Base-by-base conservation (phyloP, 192 early-diverging fungal species). In the Spizellomyces punctatus region DNA sequence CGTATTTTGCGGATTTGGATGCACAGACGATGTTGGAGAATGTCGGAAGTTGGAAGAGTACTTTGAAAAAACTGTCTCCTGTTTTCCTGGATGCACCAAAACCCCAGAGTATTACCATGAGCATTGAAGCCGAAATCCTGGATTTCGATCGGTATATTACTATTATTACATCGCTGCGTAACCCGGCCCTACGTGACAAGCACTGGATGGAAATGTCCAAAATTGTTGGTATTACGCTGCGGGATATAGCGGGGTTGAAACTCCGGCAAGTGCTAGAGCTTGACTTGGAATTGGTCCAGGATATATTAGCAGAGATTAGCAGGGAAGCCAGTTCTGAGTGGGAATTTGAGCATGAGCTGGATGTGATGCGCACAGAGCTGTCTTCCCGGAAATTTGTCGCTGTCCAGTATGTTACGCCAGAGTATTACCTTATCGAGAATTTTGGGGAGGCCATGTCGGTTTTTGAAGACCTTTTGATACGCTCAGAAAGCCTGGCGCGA, bases 271-370 rank as follows among this genome's bases (percentile, higher is more conserved):
- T 81, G 27, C 61, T 82, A 8, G 73, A 74, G 48, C 49, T 82
- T 17, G 81, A 82, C 58, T 52, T 82, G 52, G 81, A 82, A 58
- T 55, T 82, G 58, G 72, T 82, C 6, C 67, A 75, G 19, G 71
- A 77, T 46, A 69, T 82, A 1, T 17, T 82, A 5, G 47, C 63
- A 41, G 81, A 81, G 19, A 81, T 82, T n/a, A 79, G 70, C 47
- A 56, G 67, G 5, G 74, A 82, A 74, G 81, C 81, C 3, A 72
- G 54, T 48, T 22, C 22, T 9, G 81, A 77, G 44, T 55, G 64
- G 36, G 57, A 55, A n/a, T 43, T 77, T 46, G 81, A 82, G 59
- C 62, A 49, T 5, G 14, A 54, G 44, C 54, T 82, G 5, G 78
- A 82, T 14, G 58, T 45, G 6, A 75, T 82, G 79, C 67, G 67